Conservation (phyloP, 768 basidiomycete species). For the Leccinum uliginosum region DNA sequence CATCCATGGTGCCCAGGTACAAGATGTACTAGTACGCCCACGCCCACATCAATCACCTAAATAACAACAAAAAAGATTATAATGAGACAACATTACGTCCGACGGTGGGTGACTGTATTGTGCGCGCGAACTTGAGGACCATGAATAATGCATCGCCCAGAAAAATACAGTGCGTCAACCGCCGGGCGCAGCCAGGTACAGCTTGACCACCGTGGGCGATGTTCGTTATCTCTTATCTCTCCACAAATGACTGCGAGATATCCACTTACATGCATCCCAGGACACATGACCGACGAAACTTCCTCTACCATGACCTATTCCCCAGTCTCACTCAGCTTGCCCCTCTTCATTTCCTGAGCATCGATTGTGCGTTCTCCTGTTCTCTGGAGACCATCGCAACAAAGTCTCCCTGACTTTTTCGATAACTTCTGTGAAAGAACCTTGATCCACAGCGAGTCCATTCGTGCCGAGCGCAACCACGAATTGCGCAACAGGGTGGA, state of each 20-base stretch:
- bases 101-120: background rate
- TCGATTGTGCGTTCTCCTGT: background rate
- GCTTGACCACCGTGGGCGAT: background rate
- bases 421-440: background rate
- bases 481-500: background rate
- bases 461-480: background rate
- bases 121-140: background rate
- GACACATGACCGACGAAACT: background rate
- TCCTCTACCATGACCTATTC: background rate
- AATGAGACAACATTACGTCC: background rate
- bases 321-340: background rate
- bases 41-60: background rate
- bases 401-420: too few relatives aligned
- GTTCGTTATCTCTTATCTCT: background rate
- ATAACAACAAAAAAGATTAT: background rate
- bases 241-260: background rate
- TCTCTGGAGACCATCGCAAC: too few relatives aligned
- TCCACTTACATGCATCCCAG: background rate
- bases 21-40: background rate
- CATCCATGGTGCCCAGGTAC: background rate
- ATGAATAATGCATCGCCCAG: background rate
- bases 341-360: background rate
- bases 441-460: background rate
- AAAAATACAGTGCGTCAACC: background rate
- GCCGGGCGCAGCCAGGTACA: background rate